Evolutionary conservation across 768 basidiomycete genomes (phyloP).

Genomic region (Strobilomyces echinocephalus): DNA sequence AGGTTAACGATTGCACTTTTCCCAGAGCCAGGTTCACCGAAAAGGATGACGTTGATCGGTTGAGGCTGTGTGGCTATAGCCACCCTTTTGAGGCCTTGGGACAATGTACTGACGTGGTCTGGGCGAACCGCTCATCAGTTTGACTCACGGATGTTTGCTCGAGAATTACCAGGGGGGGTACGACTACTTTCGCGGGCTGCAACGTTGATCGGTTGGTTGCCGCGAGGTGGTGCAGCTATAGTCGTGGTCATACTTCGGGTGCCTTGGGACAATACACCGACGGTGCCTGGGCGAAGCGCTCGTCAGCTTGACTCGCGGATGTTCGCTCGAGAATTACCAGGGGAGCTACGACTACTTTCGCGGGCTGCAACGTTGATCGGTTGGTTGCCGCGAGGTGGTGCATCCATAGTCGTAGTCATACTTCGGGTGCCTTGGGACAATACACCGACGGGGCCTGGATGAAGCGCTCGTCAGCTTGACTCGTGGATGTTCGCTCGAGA

Average conservation of each 20-base stretch:
- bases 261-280: no score
- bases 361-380: neutral
- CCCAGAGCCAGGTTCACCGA: constrained; percentile 3
- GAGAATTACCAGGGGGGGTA: neutral
- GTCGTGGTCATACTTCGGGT: neutral
- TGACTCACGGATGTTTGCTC: neutral
- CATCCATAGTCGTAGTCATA: neutral
- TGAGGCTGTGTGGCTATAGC: neutral
- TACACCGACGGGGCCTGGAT: no score
- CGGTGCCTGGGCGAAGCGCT: no score
- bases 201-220: neutral
- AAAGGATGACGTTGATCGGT: constrained; percentile 4
- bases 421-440: neutral
- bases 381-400: neutral
- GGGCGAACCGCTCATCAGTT: no score
- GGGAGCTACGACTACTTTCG: neutral
- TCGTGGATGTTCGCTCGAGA: neutral
- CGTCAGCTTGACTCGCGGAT: no score
- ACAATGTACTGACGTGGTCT: no score
- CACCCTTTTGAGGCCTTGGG: neutral
- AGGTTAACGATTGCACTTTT: constrained; percentile 7
- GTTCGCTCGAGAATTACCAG: neutral
- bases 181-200: neutral
- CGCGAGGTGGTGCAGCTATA: no score
- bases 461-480: no score